Conservation (phyloP, 768 basidiomycete species). For the Naganishia randhawae region DNA sequence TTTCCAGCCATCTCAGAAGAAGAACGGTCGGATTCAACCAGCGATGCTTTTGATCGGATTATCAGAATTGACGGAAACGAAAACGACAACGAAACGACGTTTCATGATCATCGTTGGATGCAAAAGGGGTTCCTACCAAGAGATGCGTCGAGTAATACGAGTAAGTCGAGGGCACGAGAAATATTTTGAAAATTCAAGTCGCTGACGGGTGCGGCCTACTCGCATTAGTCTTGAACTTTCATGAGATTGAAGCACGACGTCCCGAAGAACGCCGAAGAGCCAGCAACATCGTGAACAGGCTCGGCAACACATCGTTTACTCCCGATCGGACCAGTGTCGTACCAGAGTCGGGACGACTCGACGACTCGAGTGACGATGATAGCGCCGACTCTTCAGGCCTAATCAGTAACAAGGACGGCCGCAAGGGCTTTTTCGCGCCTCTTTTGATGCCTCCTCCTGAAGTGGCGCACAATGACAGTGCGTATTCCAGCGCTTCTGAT, state of each 20-base stretch:
- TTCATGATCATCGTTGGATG: slow-evolving; percentile 10
- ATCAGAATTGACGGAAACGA: neutral
- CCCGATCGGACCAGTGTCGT: neutral
- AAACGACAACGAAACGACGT: too few relatives aligned
- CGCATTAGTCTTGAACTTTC: neutral
- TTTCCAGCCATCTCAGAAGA: slow-evolving; percentile 14
- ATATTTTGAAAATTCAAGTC: neutral
- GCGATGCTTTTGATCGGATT: neutral
- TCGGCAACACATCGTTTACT: neutral
- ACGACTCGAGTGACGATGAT: neutral
- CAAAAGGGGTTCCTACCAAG: slow-evolving; percentile 3
- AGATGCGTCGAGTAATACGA: slow-evolving; percentile 4
- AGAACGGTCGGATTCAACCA: neutral
- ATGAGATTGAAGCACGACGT: neutral
- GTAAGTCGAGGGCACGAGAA: neutral
- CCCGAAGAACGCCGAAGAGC: neutral
- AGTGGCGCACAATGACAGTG: neutral
- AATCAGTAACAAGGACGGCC: neutral
- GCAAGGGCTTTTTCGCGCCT: neutral
- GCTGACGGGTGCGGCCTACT: neutral
- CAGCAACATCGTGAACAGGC: neutral
- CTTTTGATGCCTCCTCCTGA: neutral
- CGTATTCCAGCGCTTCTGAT: neutral
- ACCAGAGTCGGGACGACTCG: slow-evolving; percentile 4
- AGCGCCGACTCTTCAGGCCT: neutral